phyloP scores from a whole-genome alignment of 2,329 filamentous ascomycete species.

The Hymenotorrendiella dingleyae region DNA sequence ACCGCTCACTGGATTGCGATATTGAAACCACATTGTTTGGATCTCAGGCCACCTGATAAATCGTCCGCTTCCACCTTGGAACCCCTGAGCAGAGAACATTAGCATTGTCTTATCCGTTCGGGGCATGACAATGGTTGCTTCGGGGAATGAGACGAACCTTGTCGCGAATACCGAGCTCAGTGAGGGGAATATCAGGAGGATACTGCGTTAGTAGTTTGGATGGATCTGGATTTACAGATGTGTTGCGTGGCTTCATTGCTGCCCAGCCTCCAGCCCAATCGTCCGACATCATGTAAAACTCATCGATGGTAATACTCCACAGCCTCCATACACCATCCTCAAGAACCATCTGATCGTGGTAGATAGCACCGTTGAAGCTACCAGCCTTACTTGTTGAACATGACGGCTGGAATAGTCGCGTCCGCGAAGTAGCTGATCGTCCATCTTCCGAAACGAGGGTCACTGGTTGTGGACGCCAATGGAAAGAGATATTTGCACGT shows the following conservation, averaged over 20 bases:
- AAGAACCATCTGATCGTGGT: slow-evolving; percentile 1
- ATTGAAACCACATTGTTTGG: slow-evolving; percentile 3
- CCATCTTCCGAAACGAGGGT: slow-evolving; percentile 1
- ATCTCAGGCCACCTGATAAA: slow-evolving; percentile 2
- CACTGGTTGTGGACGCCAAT: slow-evolving; percentile 4
- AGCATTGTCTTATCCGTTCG: no score
- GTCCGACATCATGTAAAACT: neutral
- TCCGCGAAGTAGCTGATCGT: neutral
- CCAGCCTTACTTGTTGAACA: neutral
- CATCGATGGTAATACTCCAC: slow-evolving; percentile 2
- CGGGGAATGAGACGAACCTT: no score
- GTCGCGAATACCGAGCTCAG: neutral
- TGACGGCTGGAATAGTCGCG: neutral
- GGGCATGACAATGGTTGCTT: no score
- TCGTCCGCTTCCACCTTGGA: neutral
- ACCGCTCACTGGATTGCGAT: slow-evolving; percentile 1
- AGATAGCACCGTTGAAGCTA: slow-evolving; percentile 3
- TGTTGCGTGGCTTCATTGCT: neutral
- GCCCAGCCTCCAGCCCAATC: slow-evolving; percentile 2
- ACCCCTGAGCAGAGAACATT: no score
- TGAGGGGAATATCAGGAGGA: neutral
- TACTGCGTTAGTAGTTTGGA: neutral
- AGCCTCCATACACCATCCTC: slow-evolving; percentile 1
- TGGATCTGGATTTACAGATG: neutral
- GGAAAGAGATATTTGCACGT: slow-evolving; percentile 1